Percentiles rank a stretch among this genome's conserved stretches.
Conservation (phyloP, 768 basidiomycete species). For the Phaffia australis region DNA sequence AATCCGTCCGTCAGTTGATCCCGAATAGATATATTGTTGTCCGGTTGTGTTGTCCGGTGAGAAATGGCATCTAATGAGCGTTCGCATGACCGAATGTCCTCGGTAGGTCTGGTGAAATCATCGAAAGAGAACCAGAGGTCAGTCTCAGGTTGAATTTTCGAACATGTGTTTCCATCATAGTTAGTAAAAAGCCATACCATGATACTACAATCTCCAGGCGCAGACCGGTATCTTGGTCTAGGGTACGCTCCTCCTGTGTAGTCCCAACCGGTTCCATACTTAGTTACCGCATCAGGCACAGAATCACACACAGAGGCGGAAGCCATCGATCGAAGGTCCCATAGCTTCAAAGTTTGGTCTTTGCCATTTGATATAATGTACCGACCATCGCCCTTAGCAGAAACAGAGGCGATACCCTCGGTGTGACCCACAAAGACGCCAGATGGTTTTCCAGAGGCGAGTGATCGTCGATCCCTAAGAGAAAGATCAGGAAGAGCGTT, state of each 20-base stretch:
- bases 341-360: slow-evolving; percentile 61
- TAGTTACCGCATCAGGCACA: slow-evolving; percentile 7
- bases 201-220: slow-evolving; percentile 81
- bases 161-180: background rate
- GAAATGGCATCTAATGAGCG: slow-evolving; percentile 92
- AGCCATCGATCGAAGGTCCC: slow-evolving; percentile 94
- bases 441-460: slow-evolving; percentile 58
- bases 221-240: slow-evolving; percentile 47
- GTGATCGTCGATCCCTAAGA: slow-evolving; percentile 47
- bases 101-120: slow-evolving; percentile 55
- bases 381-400: slow-evolving; percentile 90
- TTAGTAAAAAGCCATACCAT: slow-evolving; percentile 6
- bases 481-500: background rate
- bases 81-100: slow-evolving; percentile 79
- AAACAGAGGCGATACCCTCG: slow-evolving; percentile 84
- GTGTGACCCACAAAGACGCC: slow-evolving; percentile 92
- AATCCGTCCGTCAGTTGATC: slow-evolving; percentile 71
- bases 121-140: background rate
- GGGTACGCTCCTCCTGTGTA: slow-evolving; percentile 53
- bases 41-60: slow-evolving; percentile 88
- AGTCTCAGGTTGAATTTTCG: background rate
- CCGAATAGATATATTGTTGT: slow-evolving; percentile 82
- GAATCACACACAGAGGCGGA: slow-evolving; percentile 35
- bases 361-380: slow-evolving; percentile 94
- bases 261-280: slow-evolving; percentile 14